Conservation (phyloP, 306 rosid genomes). For the Vigna mungo region DNA sequence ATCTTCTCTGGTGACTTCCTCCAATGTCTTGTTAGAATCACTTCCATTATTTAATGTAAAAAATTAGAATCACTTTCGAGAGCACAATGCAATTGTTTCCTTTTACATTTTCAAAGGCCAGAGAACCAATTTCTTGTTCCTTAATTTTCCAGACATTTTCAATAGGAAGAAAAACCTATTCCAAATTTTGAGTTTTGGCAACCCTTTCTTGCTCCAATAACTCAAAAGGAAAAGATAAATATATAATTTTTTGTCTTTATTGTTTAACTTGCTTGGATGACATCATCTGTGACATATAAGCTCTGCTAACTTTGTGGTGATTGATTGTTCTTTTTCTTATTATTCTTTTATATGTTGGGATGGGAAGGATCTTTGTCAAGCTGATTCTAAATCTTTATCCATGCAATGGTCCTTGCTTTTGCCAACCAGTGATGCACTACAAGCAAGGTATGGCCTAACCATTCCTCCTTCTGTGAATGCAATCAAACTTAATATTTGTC, state of each 20-base stretch:
- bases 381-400: constrained; percentile 83
- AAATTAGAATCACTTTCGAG: not conserved
- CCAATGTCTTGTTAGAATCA: not conserved
- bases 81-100: not conserved
- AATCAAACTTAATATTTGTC: constrained; percentile 28
- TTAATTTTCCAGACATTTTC: constrained; percentile 11
- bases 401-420: constrained; percentile 88
- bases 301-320: constrained; percentile 7
- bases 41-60: no score
- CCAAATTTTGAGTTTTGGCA: not conserved
- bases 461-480: constrained; percentile 15
- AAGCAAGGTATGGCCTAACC: constrained; percentile 65
- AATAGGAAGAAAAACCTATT: not conserved
- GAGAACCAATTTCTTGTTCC: not conserved
- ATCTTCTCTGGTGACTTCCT: no score
- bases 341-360: constrained; percentile 30
- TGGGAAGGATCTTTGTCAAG: constrained; percentile 90
- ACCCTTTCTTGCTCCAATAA: not conserved
- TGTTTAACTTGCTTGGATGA: not conserved
- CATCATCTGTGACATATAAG: not conserved
- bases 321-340: constrained; percentile 7
- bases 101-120: not conserved
- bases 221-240: not conserved
- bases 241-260: not conserved
- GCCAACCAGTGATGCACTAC: constrained; percentile 85